Evolutionary conservation across 2,329 filamentous ascomycete species (phyloP), one percentile per base, ranked within the genome.

Genomic region (Tolypocladium tundrense): DNA sequence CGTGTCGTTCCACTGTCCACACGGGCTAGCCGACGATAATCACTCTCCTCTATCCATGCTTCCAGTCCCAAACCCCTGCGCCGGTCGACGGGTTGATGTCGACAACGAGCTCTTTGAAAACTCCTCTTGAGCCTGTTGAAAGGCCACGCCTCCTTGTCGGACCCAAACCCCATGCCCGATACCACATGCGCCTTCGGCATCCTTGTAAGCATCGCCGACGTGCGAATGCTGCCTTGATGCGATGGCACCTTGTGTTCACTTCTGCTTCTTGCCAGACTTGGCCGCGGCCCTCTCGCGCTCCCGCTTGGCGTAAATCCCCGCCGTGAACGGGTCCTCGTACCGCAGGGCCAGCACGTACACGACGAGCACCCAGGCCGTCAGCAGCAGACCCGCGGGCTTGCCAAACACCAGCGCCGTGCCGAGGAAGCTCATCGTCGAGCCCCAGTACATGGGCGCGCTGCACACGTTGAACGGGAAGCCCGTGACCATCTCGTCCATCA

Each of bases 401-500:
- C 90, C 91, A 68, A 86, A 91, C 70, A 90, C 84, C 59, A 99
- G 75, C 6, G 93, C 90, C 2, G 88, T 89, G 31, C 90, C 94
- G 58, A 97, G 75, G 75, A 99, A 99, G 75, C 88, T 93, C 81
- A 96, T 81, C 31, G 93, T 94, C 61, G 87, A 91, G 59, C 94
- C 94, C 77, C 91, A 89, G 79, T 99, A 99, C 94, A 99, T 99
- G 61, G 94, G 94, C 56, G 91, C 88, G 63, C 85, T 84, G 57
- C 88, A 92, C 60, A 97, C 82, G 73, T 89, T 97, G 81, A 99
- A 99, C 2, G 94, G 94, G 71, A 99, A 99, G 16, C 90, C 88
- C 14, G 91, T 96, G 56, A 99, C 92, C 67, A 93, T 93, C 65
- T 88, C 78, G 70, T 97, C 93, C 91, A 97, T 96, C 64, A 99